Conservation (phyloP, 305 asterid species). For the Fraxinus dipetala region DNA sequence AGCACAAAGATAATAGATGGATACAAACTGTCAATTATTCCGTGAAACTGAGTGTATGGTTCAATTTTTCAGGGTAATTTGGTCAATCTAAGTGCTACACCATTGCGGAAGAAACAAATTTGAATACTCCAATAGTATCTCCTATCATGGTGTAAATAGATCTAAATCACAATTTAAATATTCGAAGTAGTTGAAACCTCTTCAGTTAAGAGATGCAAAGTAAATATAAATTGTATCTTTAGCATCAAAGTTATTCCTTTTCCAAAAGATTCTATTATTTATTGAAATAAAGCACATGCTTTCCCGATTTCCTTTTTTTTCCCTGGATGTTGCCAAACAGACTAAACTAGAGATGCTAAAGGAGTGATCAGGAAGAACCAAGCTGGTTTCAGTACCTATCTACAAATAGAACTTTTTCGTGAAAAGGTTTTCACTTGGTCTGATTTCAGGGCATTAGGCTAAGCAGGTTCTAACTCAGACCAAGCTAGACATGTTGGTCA, state of each 20-base stretch:
- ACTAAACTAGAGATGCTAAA: not conserved
- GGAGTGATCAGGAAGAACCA: not conserved
- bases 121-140: too few relatives aligned
- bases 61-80: not conserved
- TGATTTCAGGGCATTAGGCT: not conserved
- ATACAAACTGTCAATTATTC: not conserved
- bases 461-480: not conserved
- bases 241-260: not conserved
- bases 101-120: not conserved
- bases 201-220: not conserved
- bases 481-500: not conserved
- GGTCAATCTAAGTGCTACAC: not conserved
- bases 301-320: not conserved
- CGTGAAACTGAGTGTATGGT: not conserved
- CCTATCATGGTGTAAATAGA: too few relatives aligned
- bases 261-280: not conserved
- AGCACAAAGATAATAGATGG: not conserved
- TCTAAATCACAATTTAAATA: too few relatives aligned
- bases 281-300: not conserved
- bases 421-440: not conserved
- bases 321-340: not conserved
- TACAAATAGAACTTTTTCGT: not conserved
- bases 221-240: not conserved
- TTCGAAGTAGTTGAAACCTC: not conserved
- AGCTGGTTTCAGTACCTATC: not conserved